phyloP scores from a whole-genome alignment of 139 green algal genomes.

The Medakamo hakoo region DNA sequence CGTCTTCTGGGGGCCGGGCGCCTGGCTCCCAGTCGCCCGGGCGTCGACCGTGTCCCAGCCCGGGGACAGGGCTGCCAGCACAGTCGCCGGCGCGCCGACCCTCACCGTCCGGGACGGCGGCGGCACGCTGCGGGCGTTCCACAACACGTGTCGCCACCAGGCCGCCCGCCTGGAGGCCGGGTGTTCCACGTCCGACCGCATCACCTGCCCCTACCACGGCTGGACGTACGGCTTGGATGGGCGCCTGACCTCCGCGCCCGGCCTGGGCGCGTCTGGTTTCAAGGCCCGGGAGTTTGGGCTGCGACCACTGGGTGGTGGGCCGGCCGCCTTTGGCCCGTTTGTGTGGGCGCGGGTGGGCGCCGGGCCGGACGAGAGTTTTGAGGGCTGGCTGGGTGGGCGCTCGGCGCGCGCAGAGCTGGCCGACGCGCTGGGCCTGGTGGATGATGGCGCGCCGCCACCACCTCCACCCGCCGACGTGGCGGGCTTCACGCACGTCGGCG shows the following conservation, averaged over 20 bases:
- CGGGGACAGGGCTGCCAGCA: too few species aligned
- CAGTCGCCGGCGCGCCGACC: constrained; percentile 10
- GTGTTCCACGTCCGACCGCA: too few species aligned
- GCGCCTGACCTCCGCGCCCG: constrained; percentile 18
- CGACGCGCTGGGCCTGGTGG: constrained; percentile 9
- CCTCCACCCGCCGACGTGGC: neutral
- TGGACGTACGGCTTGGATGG: constrained; percentile 39
- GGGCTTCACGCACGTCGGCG: constrained; percentile 12
- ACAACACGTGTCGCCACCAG: constrained; percentile 23
- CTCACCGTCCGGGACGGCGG: constrained; percentile 14
- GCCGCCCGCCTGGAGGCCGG: too few species aligned
- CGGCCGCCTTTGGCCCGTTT: constrained; percentile 12
- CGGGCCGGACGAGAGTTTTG: neutral
- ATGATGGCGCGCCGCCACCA: neutral
- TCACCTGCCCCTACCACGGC: constrained; percentile 42
- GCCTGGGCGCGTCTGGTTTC: constrained; percentile 33
- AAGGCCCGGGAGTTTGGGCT: constrained; percentile 20
- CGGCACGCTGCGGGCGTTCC: constrained; percentile 26
- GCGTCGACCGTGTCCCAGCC: too few species aligned
- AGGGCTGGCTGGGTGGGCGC: constrained; percentile 7
- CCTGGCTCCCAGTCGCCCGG: too few species aligned
- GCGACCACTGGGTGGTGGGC: constrained; percentile 12
- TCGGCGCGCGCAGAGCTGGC: constrained; percentile 5
- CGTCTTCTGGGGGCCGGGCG: too few species aligned
- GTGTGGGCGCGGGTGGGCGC: constrained; percentile 13